Base-by-base conservation (phyloP, 495 filamentous ascomycete genomes). In the Trichocladium uniseriatum region DNA sequence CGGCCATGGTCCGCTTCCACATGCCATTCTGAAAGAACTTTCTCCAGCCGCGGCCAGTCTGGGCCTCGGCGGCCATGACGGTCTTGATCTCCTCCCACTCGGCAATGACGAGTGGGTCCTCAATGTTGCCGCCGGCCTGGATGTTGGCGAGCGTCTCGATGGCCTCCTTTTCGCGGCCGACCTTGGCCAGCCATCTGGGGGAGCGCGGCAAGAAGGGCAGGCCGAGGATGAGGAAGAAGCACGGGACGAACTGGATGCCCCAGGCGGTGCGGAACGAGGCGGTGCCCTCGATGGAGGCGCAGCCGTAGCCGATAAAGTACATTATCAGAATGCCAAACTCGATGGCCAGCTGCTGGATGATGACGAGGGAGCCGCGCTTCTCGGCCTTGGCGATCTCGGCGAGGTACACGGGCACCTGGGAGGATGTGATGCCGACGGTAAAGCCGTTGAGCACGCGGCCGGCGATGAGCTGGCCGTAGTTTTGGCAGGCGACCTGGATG, bases 331-430 rank as follows among this genome's bases (percentile, higher is more conserved):
- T 77, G 41, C 83, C 82, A 72, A 79, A 84, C 69, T 85, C 82
- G 42, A 89, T 87, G 20, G 84, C 81, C 54, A 82, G 76, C 64
- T 88, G 85, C 54, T 88, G 84, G 49, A 87, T 84, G 37, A 83
- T 77, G 42, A 88, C 79, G 40, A 89, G 75, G 0, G 77, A 79
- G 28, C 85, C 84, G 20, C 78, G 72, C 63, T 81, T 81, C 32
- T 79, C 75, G 19, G 79, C 78, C 42, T 79, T 78, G 5, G 84
- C 78, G 32, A 87, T 77, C 59, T 89, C 84, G 36, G 83, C 83
- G 3, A 87, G 74, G 63, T 88, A 89, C n/a, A 89, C 84, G n/a
- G 81, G 83, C 0, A 87, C 84, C 55, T 87, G 84, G 1, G 83
- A 84, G 2, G 82, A 86, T 2, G 83, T 86, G 51, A 88, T 80